These are phyloP conservation scores for Globisporangium viniferum DNA, from an alignment of 352 stramenopile species.

Conservation along the genomic window DNA sequence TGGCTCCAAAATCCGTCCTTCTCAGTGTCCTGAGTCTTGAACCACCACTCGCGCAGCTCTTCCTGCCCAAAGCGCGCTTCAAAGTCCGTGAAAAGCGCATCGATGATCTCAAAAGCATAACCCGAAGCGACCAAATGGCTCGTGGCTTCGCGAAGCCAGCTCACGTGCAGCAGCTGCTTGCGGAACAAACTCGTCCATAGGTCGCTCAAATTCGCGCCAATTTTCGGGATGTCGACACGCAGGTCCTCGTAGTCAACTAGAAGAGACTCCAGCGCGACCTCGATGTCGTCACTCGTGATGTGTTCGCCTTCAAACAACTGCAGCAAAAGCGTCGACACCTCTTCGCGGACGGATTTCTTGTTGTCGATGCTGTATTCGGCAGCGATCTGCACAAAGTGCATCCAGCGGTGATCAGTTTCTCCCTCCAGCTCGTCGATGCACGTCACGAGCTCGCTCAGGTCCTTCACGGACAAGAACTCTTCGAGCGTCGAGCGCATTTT, in stretches of 20 bases:
- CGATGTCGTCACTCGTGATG: conserved; percentile 44
- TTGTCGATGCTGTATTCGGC: conserved; percentile 47
- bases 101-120: conserved; percentile 46
- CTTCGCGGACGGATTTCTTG: conserved; percentile 43
- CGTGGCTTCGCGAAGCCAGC: conserved; percentile 34
- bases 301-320: conserved; percentile 42
- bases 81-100: conserved; percentile 37
- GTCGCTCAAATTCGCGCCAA: conserved; percentile 55
- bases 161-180: conserved; percentile 38
- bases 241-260: conserved; percentile 72
- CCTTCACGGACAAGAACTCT: conserved; percentile 76
- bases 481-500: conserved; percentile 75
- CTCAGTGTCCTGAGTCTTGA: conserved; percentile 25
- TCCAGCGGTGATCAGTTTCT: conserved; percentile 33
- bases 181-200: conserved; percentile 62
- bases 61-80: conserved; percentile 28
- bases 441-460: conserved; percentile 67
- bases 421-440: conserved; percentile 69
- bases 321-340: conserved; percentile 39
- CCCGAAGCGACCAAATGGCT: conserved; percentile 29
- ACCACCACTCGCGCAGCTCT: conserved; percentile 55
- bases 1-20: conserved; percentile 27
- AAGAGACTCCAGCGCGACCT: conserved; percentile 50
- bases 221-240: conserved; percentile 68
- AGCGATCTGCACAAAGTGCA: conserved; percentile 63